phyloP scores from a whole-genome alignment of 2,329 filamentous ascomycete genomes.

The Colletotrichum melonis region DNA sequence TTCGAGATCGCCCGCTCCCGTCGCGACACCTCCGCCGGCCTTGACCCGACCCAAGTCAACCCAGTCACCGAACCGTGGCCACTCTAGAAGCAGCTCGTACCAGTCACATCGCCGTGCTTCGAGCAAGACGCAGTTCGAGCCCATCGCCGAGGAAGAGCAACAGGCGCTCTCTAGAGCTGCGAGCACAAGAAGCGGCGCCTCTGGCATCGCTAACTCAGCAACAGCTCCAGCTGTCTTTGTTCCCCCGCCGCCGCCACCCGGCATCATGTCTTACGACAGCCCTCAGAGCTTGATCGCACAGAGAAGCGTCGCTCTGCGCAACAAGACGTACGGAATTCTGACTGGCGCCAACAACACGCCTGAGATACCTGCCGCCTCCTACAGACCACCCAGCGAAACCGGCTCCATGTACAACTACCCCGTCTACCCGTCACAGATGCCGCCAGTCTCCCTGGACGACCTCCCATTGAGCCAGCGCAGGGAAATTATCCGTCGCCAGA shows the following conservation, averaged over 20 bases:
- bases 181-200: slow-evolving; percentile 24
- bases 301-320: slow-evolving; percentile 65
- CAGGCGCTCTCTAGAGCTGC: not conserved
- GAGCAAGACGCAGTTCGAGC: slow-evolving; percentile 24
- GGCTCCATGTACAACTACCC: slow-evolving; percentile 53
- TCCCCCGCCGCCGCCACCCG: slow-evolving; percentile 43
- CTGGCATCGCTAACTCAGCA: slow-evolving; percentile 39
- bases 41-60: slow-evolving; percentile 38
- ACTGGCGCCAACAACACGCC: slow-evolving; percentile 40
- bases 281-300: slow-evolving; percentile 67
- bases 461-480: slow-evolving; percentile 78
- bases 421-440: slow-evolving; percentile 37
- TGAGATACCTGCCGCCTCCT: slow-evolving; percentile 38
- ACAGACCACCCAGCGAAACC: slow-evolving; percentile 52
- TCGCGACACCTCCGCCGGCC: slow-evolving; percentile 40
- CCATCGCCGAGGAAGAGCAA: slow-evolving; percentile 23
- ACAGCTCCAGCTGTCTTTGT: slow-evolving; percentile 2
- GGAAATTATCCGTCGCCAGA: slow-evolving; percentile 66
- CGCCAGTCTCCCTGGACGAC: slow-evolving; percentile 64
- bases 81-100: slow-evolving; percentile 31
- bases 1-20: slow-evolving; percentile 41
- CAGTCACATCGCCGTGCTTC: slow-evolving; percentile 32
- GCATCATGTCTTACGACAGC: slow-evolving; percentile 61
- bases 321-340: slow-evolving; percentile 59
- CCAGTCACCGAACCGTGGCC: slow-evolving; percentile 27